phyloP scores from a whole-genome alignment of 139 green algal species.

The Picochlorum sp. region DNA sequence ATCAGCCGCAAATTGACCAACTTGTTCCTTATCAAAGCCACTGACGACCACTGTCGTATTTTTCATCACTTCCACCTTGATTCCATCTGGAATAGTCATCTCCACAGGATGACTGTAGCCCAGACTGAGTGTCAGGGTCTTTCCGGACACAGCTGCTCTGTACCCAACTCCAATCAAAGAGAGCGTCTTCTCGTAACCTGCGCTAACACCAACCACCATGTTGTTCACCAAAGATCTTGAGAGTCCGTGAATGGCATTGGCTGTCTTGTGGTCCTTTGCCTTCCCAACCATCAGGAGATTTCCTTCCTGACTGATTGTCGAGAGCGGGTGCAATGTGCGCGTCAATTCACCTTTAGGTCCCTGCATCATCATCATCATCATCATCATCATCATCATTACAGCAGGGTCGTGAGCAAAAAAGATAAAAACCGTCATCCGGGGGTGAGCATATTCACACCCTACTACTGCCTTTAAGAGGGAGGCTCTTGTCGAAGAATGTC shows the following conservation, averaged over 20 bases:
- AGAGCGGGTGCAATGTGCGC: constrained; percentile 48
- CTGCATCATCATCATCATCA: constrained; percentile 46
- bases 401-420: too few species aligned
- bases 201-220: constrained; percentile 83
- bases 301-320: constrained; percentile 52
- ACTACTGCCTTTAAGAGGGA: too few species aligned
- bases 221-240: constrained; percentile 73
- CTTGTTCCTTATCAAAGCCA: constrained; percentile 74
- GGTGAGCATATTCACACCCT: too few species aligned
- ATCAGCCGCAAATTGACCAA: constrained; percentile 89
- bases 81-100: constrained; percentile 72
- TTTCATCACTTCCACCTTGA: constrained; percentile 82
- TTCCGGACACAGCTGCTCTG: constrained; percentile 61
- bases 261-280: constrained; percentile 31
- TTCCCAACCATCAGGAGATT: constrained; percentile 43
- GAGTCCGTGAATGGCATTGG: constrained; percentile 58
- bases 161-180: constrained; percentile 72
- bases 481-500: too few species aligned
- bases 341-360: constrained; percentile 74
- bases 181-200: constrained; percentile 78
- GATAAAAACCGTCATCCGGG: too few species aligned
- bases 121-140: constrained; percentile 79
- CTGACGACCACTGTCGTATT: constrained; percentile 53
- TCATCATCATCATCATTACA: background rate
- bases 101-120: constrained; percentile 85